Evolutionary conservation across 257 asterid genomes (phyloP), one percentile per base, ranked within the genome.

Genomic region (Ophiorrhiza pumila): DNA sequence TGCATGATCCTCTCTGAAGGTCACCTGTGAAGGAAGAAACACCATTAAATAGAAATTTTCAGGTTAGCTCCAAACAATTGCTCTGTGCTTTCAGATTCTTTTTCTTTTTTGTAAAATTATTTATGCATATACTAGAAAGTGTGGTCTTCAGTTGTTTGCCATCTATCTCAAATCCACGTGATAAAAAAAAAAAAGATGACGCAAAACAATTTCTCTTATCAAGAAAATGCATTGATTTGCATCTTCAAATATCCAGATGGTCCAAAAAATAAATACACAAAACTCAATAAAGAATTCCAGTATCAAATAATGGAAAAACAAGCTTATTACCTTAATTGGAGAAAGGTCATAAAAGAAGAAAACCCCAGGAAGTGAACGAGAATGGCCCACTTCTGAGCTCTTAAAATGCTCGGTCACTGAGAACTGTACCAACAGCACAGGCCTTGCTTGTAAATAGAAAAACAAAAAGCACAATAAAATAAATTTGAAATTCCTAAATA

Each of bases 341-440:
- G 98, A 92, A 80, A 90, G 93, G 74, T 94, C 99, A 76, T 92
- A 95, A 74, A 80, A 89, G 90, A 95, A 92, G 96, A 84, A 90
- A 78, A 92, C 96, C 68, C 99, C 99, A 10, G 97, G 96, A 73
- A 79, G 84, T 52, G 95, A 70, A 72, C 86, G 84, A 77, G 82
- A 80, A 58, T 31, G 87, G 76, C 91, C 96, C 73, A 41, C 63
- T 56, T 92, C 95, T 32, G 90, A 49, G 78, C 78, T 80, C 86
- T 87, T 95, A 81, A 80, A 95, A 85, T 92, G 96, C 79, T 95
- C 96, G 0, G 99, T 95, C 72, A 90, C 99, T n/a, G 99, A 95
- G 88, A 95, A 95, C 99, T 95, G 87, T 58, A 81, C 31, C 58
- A 73, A 77, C 55, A 65, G n/a, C 73, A 66, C 65, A 60, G 71